Base-by-base conservation (phyloP, 768 basidiomycete genomes). In the Termitomyces sp. region DNA sequence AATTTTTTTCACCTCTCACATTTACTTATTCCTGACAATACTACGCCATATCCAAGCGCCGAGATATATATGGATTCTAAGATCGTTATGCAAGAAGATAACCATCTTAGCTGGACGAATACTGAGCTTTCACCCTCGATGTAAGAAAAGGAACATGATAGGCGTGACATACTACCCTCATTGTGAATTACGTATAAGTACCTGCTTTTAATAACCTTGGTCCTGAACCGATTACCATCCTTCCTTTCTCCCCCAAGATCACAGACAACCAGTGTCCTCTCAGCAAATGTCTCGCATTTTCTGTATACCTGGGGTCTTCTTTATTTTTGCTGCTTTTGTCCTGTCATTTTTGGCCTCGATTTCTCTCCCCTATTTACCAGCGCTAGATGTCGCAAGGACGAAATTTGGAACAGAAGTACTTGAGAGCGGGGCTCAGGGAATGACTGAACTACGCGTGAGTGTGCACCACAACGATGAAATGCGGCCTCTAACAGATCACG, bases 311-410 rank as follows among this genome's bases (percentile, higher is more conserved):
- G 86, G 83, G 32, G 56, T 90, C 53, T 67, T 84, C 59, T 74
- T 79, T 59, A 68, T 76, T 36, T 73, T 82, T 64, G 71, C 69
- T 44, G 88, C 90, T 27, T 79, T 90, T 57, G 77, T 86, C 2
- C 79, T 91, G 60, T 80, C 79, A 62, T 74, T 90, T 66, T 72
- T 91, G 60, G 80, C 84, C 32, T 84, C 88, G 13, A 76, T 92
- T 49, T 91, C 89, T 16, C 73, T 90, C 3, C 90, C 90, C 1
- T 84, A 73, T 71, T 75, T 92, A 22, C 75, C 84, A 20, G 81
- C 79, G 0, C 73, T 90, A 62, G 89, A 90, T 69, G 75, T 92
- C 64, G 76, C 79, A 14, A 84, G 88, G 29, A 76, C 80, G 12
- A 77, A 81, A 53, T 82, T 85, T 55, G 72, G 64, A 24, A 61